Evolutionary conservation across 345 rosid genomes (phyloP).

Genomic region (Physaria fendleri): DNA sequence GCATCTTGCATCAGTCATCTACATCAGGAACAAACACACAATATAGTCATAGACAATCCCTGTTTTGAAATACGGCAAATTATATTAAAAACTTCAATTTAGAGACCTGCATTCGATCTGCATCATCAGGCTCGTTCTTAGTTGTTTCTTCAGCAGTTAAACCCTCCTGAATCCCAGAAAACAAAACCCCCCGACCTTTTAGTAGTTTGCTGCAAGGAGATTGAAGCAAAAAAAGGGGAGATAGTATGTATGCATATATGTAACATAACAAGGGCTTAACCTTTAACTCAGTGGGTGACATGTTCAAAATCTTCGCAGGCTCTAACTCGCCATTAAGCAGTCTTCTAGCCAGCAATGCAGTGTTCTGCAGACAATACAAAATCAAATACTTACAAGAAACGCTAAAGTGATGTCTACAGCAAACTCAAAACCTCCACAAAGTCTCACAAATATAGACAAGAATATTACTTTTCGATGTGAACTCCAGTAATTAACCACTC

Average conservation of each 20-base stretch:
- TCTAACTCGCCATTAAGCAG: constrained; percentile 74
- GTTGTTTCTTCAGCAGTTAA: constrained; percentile 79
- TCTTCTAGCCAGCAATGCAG: constrained; percentile 55
- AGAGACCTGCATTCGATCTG: constrained; percentile 73
- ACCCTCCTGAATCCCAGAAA: constrained; percentile 60
- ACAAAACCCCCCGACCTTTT: background rate
- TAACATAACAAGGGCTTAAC: constrained; percentile 28
- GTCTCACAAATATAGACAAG: background rate
- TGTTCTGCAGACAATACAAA: constrained; percentile 38
- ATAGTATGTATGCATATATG: background rate
- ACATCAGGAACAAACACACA: constrained; percentile 11
- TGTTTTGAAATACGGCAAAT: background rate
- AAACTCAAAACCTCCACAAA: background rate
- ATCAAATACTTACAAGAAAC: background rate
- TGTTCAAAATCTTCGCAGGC: constrained; percentile 74
- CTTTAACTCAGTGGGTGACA: constrained; percentile 92
- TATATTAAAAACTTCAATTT: background rate
- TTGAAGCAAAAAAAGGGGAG: background rate
- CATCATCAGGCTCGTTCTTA: constrained; percentile 80
- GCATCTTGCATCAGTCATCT: constrained; percentile 85
- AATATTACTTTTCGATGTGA: background rate
- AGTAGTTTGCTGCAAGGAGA: background rate
- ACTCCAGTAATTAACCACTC: background rate
- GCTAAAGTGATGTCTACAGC: background rate
- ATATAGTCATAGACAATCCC: constrained; percentile 9